phyloP scores from a whole-genome alignment of 495 filamentous ascomycete species.

The Arthonia radiata region DNA sequence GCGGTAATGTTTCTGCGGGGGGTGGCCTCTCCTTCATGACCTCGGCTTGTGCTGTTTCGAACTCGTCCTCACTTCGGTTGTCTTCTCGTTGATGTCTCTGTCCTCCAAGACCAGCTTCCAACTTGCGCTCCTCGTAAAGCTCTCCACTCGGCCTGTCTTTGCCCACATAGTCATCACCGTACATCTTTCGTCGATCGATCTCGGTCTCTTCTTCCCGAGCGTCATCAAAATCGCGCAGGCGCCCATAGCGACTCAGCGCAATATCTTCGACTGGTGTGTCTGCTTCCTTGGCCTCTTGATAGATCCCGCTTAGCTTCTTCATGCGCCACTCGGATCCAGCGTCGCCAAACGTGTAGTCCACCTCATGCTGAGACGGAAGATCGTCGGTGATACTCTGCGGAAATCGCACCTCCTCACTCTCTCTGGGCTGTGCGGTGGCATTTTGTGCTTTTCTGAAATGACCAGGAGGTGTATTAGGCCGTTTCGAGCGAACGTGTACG shows the following conservation, averaged over 20 bases:
- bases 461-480: too few relatives aligned
- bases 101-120: conserved; percentile 21
- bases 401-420: too few relatives aligned
- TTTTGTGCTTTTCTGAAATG: too few relatives aligned
- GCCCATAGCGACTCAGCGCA: conserved; percentile 59
- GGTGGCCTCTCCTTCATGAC: conserved; percentile 20
- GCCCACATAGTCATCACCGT: conserved; percentile 64
- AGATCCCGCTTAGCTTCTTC: conserved; percentile 74
- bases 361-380: conserved; percentile 33
- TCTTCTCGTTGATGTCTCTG: conserved; percentile 10
- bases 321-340: conserved; percentile 80
- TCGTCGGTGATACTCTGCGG: too few relatives aligned
- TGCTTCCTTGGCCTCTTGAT: conserved; percentile 50
- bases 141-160: conserved; percentile 80
- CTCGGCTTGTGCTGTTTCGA: conserved; percentile 19
- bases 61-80: conserved; percentile 19
- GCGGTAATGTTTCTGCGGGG: conserved; percentile 17
- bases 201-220: conserved; percentile 89
- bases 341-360: conserved; percentile 77
- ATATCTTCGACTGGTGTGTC: conserved; percentile 50
- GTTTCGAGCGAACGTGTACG: too few relatives aligned
- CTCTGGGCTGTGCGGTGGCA: too few relatives aligned
- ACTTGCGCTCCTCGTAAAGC: conserved; percentile 50
- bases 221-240: conserved; percentile 68
- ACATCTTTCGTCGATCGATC: conserved; percentile 57